phyloP scores from a whole-genome alignment of 2,329 filamentous ascomycete genomes.

The Aspergillus sp. region DNA sequence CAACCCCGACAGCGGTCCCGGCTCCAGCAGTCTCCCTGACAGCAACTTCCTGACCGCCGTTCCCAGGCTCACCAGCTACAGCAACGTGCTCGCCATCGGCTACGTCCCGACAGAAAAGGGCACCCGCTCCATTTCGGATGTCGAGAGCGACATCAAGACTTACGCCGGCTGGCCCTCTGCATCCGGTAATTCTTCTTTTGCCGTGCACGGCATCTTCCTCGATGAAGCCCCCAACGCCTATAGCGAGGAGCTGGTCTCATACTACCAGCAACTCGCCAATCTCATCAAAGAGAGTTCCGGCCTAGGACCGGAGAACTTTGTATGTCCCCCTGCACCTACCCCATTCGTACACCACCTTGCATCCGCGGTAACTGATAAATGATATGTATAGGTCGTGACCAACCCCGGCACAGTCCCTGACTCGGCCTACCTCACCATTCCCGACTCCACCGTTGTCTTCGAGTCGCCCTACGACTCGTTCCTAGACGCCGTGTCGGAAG shows the following conservation, averaged over 20 bases:
- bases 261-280: constrained; percentile 4
- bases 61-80: constrained; percentile 4
- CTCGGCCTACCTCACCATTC: constrained; percentile 13
- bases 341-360: background rate
- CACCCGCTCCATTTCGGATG: background rate
- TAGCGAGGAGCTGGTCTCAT: background rate
- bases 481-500: background rate
- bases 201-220: constrained; percentile 16
- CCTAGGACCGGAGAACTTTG: constrained; percentile 12
- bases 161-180: constrained; percentile 14
- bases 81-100: constrained; percentile 13
- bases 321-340: background rate
- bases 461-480: constrained; percentile 15
- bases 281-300: constrained; percentile 5
- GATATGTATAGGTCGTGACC: constrained; percentile 7
- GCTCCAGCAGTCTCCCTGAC: constrained; percentile 9
- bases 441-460: constrained; percentile 16
- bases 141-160: constrained; percentile 12
- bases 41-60: constrained; percentile 10
- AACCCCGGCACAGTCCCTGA: constrained; percentile 17
- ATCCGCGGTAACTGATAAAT: background rate
- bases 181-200: constrained; percentile 9
- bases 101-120: constrained; percentile 12
- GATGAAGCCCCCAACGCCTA: constrained; percentile 13
- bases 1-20: constrained; percentile 23